Evolutionary conservation across 1,284 basidiomycete species (phyloP).

Genomic region (Termitomyces sp.): DNA sequence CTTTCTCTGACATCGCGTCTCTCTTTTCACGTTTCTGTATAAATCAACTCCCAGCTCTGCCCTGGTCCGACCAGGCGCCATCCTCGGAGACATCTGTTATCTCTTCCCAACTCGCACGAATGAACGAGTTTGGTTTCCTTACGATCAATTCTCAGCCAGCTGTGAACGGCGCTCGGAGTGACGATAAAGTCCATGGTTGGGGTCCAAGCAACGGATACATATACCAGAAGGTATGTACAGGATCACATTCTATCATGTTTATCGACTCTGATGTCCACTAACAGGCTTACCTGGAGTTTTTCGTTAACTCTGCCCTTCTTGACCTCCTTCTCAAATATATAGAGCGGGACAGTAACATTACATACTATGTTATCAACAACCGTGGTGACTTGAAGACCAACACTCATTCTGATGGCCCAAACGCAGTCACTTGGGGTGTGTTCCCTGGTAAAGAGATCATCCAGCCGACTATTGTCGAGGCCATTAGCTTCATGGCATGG

Average conservation of each 20-base stretch:
- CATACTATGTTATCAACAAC: slow-evolving; percentile 94
- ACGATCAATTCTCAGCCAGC: slow-evolving; percentile 99
- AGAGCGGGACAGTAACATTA: slow-evolving; percentile 85
- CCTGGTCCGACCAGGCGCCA: slow-evolving; percentile 93
- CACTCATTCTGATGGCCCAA: slow-evolving; percentile 87
- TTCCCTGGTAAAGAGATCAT: slow-evolving; percentile 98
- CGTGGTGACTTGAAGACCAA: slow-evolving; percentile 92
- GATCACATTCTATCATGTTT: background rate
- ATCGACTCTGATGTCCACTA: slow-evolving; percentile 7
- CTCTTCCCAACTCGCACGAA: slow-evolving; percentile 69
- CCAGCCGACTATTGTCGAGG: slow-evolving; percentile 97
- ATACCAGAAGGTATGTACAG: slow-evolving; percentile 82
- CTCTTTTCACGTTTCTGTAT: slow-evolving; percentile 84
- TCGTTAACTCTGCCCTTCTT: slow-evolving; percentile 75
- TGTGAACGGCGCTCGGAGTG: slow-evolving; percentile 86
- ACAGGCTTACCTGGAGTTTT: slow-evolving; percentile 97
- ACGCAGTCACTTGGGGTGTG: slow-evolving; percentile 99
- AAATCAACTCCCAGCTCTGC: slow-evolving; percentile 69
- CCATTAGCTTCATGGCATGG: slow-evolving; percentile 96
- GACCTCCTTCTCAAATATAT: slow-evolving; percentile 78
- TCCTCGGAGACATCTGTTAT: slow-evolving; percentile 87
- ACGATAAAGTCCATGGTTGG: slow-evolving; percentile 89
- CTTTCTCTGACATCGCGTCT: slow-evolving; percentile 57
- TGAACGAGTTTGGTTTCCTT: slow-evolving; percentile 89
- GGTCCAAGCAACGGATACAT: slow-evolving; percentile 93